Base-by-base conservation (phyloP, 2,329 filamentous ascomycete species). In the Aspergillus floridensis region DNA sequence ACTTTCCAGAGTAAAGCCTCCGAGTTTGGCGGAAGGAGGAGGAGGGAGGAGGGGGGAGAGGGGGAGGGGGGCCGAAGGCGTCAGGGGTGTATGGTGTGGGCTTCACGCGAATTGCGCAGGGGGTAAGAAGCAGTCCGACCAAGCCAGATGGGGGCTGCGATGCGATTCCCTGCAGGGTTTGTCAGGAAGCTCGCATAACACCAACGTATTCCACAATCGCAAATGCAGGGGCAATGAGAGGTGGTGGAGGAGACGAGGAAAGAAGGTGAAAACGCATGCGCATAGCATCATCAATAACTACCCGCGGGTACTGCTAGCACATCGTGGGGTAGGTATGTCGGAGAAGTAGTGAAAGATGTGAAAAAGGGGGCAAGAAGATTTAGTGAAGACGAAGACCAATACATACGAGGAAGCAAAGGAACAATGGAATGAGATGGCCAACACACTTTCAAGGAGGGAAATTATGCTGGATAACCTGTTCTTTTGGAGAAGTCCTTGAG, bases 1-100 rank as follows among this genome's bases (percentile, higher is more conserved):
- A 76, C 74, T 74, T 74, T 67, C 69, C 72, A 61, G 73, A 73
- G 47, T 70, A 73, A 58, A 68, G 66, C 71, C 72, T 72, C 58
- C 54, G 53, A 56, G 56, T 57, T 60, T 44, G 53, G 41, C 53
- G 10, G 44, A 14, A 26, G 56, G 61, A 56, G 38, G 58, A 58
- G 54, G 54, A 55, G 58, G 52, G 48, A 50, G 49, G 52, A 58
- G 49, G 60, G 49, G 47, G 57, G 49, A 16, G 26, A 61, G 29
- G 54, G 52, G 47, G 55, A 53, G 56, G 3, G 26, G 38, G 26
- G 26, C 2, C 26, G 26, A 29, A 35, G 12, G 32, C 32, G 32
- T 35, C 32, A 35, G 32, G 32, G 32, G 32, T 35, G 26, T 29
- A 29, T 35, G 32, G 11, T 35, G 11, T 35, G 32, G 32, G 32